Percentiles rank a stretch among this genome's conserved stretches.
phyloP scores from a whole-genome alignment of 2,329 filamentous ascomycete genomes.

The Aureobasidium sp. region DNA sequence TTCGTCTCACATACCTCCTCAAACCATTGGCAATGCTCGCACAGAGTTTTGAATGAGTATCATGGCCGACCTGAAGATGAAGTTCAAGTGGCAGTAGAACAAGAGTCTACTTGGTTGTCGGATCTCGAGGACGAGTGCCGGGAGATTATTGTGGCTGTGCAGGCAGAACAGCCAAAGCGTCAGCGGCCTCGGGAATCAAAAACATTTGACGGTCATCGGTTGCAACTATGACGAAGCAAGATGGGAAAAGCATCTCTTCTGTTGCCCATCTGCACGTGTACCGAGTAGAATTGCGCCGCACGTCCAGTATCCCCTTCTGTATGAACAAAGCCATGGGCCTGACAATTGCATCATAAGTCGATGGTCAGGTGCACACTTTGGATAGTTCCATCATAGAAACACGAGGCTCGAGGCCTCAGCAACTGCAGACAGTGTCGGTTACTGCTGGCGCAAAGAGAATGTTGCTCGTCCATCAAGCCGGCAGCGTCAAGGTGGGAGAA shows the following conservation, averaged over 20 bases:
- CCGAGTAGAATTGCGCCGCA: too few relatives aligned
- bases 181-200: neutral
- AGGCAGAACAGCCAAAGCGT: neutral
- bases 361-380: conserved; percentile 2
- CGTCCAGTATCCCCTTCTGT: neutral
- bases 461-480: conserved; percentile 84
- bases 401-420: neutral
- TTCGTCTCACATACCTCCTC: neutral
- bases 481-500: conserved; percentile 88
- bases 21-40: neutral
- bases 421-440: neutral
- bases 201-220: conserved; percentile 1
- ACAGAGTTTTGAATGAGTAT: neutral
- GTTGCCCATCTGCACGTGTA: neutral
- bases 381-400: neutral
- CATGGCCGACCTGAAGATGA: neutral
- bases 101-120: neutral
- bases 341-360: conserved; percentile 3
- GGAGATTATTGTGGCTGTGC: conserved; percentile 2
- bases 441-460: conserved; percentile 39
- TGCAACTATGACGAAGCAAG: neutral
- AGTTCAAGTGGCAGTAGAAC: neutral
- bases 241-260: neutral
- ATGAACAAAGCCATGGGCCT: neutral
- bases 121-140: neutral